Evolutionary conservation across 441 rosid genomes (phyloP), one percentile per base, ranked within the genome.

Genomic region (Erodium texanum): DNA sequence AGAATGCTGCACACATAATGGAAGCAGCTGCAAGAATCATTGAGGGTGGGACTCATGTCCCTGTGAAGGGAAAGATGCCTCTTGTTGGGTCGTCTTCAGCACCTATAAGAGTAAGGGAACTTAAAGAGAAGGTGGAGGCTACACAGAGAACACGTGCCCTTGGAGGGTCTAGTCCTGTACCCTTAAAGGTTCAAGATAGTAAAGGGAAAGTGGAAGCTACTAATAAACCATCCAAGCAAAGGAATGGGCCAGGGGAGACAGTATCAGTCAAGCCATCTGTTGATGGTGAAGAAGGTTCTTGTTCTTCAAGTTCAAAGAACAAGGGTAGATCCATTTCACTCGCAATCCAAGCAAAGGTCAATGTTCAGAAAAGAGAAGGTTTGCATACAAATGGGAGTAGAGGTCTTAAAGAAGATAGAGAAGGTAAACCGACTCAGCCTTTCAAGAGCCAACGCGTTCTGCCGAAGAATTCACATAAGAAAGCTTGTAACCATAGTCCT

Each of bases 21-120:
- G 99, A 94, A 85, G 98, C 92, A 5, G 99, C 99, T 68, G 89
- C 97, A 58, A 86, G 80, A 78, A 88, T 89, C 70, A 83, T 94
- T 0, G 96, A 87, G 68, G 80, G 90, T 24, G 76, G 84, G 45
- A 87, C 87, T 32, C 82, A 81, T 70, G 72, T 79, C 69, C 62
- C 80, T 68, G 68, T 77, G 43, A 91, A 83, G 77, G 64, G 82
- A 38, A 84, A 79, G 70, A 77, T 85, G 79, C 74, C 88, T 29
- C 61, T 74, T 0, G 79, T 79, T 43, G 84, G 90, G 70, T 75
- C 88, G 52, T 80, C 97, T 74, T 86, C 96, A 0, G 88, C 71
- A 52, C 91, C 90, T 6, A 71, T 88, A 68, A 92, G 83, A 78
- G 83, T 87, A 56, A 78, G 87, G 2, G 88, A 87, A 78, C 76